These are phyloP conservation scores for Russula sp. DNA, from an alignment of 768 basidiomycete genomes.

Conservation along the genomic window DNA sequence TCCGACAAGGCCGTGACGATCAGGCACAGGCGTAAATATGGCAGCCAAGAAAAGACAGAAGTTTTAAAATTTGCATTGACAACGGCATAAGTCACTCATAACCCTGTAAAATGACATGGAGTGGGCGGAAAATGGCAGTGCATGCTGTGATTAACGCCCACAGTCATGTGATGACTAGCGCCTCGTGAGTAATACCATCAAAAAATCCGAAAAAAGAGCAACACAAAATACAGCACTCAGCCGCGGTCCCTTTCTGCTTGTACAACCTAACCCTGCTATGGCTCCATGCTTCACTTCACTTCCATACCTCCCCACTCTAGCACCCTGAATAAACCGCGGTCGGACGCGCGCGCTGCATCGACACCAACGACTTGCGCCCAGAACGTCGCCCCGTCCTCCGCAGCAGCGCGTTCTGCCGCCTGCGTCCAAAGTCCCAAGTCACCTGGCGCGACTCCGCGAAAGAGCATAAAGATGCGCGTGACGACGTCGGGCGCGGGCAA, in stretches of 20 bases:
- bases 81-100: too few species aligned
- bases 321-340: constrained; percentile 32
- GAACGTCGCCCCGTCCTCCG: constrained; percentile 20
- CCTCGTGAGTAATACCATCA: not conserved
- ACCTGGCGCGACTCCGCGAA: constrained; percentile 30
- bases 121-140: too few species aligned
- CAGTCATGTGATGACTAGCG: too few species aligned
- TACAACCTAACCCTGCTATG: not conserved
- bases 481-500: constrained; percentile 37
- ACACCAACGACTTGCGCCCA: constrained; percentile 35
- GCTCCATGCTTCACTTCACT: not conserved
- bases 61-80: too few species aligned
- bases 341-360: constrained; percentile 24
- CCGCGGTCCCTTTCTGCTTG: too few species aligned
- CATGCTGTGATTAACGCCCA: too few species aligned
- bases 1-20: too few species aligned
- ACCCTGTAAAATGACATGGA: too few species aligned
- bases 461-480: constrained; percentile 43
- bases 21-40: too few species aligned
- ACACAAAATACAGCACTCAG: not conserved
- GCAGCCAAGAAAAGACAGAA: too few species aligned
- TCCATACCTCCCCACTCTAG: constrained; percentile 38
- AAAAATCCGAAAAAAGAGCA: not conserved
- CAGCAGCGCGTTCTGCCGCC: constrained; percentile 21
- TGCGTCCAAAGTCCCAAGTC: constrained; percentile 27